phyloP scores from a whole-genome alignment of 208 protist species.

The Tritrichomonas foetus region DNA sequence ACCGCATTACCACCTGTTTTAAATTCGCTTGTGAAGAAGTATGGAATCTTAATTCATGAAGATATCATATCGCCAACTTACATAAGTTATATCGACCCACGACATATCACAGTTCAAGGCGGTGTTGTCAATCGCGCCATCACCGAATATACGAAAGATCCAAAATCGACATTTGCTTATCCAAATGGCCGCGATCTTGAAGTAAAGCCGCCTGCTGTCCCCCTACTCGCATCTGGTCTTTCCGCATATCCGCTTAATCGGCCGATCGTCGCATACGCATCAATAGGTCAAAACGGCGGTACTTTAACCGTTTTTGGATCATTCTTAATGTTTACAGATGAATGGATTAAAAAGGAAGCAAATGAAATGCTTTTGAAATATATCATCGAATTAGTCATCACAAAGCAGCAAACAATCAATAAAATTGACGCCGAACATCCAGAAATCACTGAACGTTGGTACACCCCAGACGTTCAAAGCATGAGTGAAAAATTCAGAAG shows the following conservation, averaged over 20 bases:
- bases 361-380: background rate
- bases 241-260: background rate
- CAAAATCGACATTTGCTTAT: background rate
- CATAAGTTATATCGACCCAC: background rate
- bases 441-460: constrained; percentile 3
- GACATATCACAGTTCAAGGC: background rate
- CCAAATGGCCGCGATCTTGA: background rate
- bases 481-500: background rate
- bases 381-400: background rate
- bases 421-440: constrained; percentile 21
- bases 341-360: background rate
- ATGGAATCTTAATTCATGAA: background rate
- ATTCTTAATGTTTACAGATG: background rate
- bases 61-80: background rate
- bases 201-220: background rate
- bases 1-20: background rate
- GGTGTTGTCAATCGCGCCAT: background rate
- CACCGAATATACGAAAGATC: background rate
- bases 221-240: background rate
- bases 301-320: background rate
- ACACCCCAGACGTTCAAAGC: background rate
- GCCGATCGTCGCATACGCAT: background rate
- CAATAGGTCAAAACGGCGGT: background rate
- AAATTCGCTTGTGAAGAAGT: background rate
- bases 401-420: background rate